A percentile compares a stretch with the other conserved stretches of the same genome.
These are phyloP conservation scores for Cokeromyces recurvatus DNA, from an alignment of 371 early-diverging fungal species.

Conservation along the genomic window DNA sequence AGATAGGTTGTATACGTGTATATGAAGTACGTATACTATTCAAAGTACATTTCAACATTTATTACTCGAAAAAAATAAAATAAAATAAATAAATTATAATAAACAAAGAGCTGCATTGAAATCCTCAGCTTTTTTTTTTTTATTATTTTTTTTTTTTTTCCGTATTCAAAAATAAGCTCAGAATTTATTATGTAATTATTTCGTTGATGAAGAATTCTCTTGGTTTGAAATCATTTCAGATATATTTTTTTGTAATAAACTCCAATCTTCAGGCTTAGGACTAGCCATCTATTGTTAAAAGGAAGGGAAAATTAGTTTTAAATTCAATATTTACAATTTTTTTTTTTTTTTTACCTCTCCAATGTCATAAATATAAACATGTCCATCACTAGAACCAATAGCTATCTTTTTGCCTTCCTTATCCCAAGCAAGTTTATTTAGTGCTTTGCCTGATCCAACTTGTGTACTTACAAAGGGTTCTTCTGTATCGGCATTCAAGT, in stretches of 20 bases:
- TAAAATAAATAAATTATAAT: too few relatives aligned
- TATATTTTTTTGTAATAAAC: conserved; percentile 61
- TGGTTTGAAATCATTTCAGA: conserved; percentile 62
- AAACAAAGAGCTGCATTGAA: too few relatives aligned
- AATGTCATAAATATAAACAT: conserved; percentile 85
- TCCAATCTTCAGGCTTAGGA: conserved; percentile 66
- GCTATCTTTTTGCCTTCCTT: conserved; percentile 80
- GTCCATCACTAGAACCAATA: conserved; percentile 85
- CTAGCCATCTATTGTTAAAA: conserved; percentile 47
- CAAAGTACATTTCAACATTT: too few relatives aligned
- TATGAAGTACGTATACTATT: too few relatives aligned
- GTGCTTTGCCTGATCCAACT: conserved; percentile 69
- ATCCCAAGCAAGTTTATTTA: conserved; percentile 93
- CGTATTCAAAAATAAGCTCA: too few relatives aligned
- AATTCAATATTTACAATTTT: too few relatives aligned
- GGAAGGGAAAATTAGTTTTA: background rate
- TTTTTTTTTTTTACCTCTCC: conserved; percentile 64
- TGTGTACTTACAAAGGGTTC: conserved; percentile 67
- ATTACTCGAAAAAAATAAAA: too few relatives aligned
- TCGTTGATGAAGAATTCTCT: conserved; percentile 25
- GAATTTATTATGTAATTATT: conserved; percentile 6
- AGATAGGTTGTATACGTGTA: background rate
- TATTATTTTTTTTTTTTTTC: too few relatives aligned
- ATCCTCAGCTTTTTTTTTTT: too few relatives aligned
- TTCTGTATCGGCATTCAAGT: conserved; percentile 86